Conservation (phyloP, 495 filamentous ascomycete genomes). For the Daldinia childiae region DNA sequence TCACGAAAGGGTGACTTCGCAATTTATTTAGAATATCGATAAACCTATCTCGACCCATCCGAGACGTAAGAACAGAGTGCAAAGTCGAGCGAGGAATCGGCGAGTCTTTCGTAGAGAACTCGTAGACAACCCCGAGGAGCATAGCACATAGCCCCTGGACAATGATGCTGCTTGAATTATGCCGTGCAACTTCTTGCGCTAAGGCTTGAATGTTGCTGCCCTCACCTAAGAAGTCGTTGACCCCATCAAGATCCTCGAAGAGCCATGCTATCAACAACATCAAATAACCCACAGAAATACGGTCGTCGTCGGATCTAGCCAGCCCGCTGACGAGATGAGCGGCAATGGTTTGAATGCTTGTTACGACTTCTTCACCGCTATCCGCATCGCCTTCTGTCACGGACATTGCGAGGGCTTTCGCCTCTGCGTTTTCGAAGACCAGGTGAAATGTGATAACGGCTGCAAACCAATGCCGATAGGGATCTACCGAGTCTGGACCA, state of each 20-base stretch:
- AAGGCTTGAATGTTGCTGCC: slow-evolving; percentile 91
- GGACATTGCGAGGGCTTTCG: slow-evolving; percentile 80
- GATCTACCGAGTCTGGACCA: slow-evolving; percentile 71
- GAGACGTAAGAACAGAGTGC: slow-evolving; percentile 79
- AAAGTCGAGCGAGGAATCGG: slow-evolving; percentile 85
- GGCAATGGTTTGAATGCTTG: slow-evolving; percentile 87
- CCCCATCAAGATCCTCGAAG: slow-evolving; percentile 89
- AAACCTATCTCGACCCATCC: slow-evolving; percentile 87
- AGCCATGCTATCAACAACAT: slow-evolving; percentile 95
- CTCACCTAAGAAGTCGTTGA: slow-evolving; percentile 94
- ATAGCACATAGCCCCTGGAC: slow-evolving; percentile 84
- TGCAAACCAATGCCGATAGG: slow-evolving; percentile 92
- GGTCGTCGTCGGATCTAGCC: slow-evolving; percentile 79
- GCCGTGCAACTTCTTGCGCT: slow-evolving; percentile 66
- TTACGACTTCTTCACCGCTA: slow-evolving; percentile 93
- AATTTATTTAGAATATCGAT: slow-evolving; percentile 84
- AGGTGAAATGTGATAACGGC: slow-evolving; percentile 89
- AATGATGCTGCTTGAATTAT: slow-evolving; percentile 71
- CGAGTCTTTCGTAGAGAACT: slow-evolving; percentile 97
- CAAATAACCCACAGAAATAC: slow-evolving; percentile 84
- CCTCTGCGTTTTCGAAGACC: slow-evolving; percentile 81
- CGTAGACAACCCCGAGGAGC: slow-evolving; percentile 88
- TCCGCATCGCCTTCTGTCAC: slow-evolving; percentile 91
- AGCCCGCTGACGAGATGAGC: slow-evolving; percentile 81
- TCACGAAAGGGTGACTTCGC: slow-evolving; percentile 80